Evolutionary conservation across 176 grass and related monocot species (phyloP).

Genomic region (Avena sativa): DNA sequence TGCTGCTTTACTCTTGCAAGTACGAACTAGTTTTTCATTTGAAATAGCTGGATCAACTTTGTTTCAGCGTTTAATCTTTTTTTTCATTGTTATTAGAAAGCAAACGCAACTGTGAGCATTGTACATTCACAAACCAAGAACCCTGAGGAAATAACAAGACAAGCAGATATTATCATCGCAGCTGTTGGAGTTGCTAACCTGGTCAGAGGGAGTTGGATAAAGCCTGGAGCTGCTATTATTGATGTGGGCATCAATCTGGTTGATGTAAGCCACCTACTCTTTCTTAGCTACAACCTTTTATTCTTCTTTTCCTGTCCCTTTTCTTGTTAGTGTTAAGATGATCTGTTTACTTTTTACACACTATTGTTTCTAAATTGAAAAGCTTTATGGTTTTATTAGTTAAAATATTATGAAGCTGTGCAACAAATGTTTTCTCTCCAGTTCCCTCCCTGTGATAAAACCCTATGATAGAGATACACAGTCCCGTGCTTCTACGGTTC

Average conservation of each 20-base stretch:
- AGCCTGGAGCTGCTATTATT: slow-evolving; percentile 87
- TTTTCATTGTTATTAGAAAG: slow-evolving; percentile 70
- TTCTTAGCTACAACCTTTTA: not conserved
- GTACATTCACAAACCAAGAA: slow-evolving; percentile 90
- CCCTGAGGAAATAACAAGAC: slow-evolving; percentile 83
- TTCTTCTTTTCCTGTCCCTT: not conserved
- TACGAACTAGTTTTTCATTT: slow-evolving; percentile 46
- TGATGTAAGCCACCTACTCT: slow-evolving; percentile 68
- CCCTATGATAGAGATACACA: not conserved
- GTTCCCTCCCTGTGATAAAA: not conserved
- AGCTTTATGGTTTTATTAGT: not conserved
- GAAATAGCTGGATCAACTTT: slow-evolving; percentile 20
- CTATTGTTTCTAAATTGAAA: slow-evolving; percentile 17
- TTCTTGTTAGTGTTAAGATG: not conserved
- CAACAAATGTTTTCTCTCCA: not conserved
- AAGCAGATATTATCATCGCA: slow-evolving; percentile 92
- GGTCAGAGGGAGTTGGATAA: slow-evolving; percentile 94
- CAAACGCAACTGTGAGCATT: slow-evolving; percentile 92
- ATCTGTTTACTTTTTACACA: not conserved
- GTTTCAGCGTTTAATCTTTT: slow-evolving; percentile 27
- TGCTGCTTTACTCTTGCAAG: slow-evolving; percentile 82
- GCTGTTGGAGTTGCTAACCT: slow-evolving; percentile 92
- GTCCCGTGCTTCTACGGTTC: slow-evolving; percentile 4
- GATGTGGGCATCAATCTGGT: slow-evolving; percentile 98
- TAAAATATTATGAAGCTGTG: slow-evolving; percentile 7